A percentile compares a stretch with the other conserved stretches of the same genome.
These are phyloP conservation scores for Ogataea zsoltii DNA, from an alignment of 805 yeast species.

Conservation along the genomic window DNA sequence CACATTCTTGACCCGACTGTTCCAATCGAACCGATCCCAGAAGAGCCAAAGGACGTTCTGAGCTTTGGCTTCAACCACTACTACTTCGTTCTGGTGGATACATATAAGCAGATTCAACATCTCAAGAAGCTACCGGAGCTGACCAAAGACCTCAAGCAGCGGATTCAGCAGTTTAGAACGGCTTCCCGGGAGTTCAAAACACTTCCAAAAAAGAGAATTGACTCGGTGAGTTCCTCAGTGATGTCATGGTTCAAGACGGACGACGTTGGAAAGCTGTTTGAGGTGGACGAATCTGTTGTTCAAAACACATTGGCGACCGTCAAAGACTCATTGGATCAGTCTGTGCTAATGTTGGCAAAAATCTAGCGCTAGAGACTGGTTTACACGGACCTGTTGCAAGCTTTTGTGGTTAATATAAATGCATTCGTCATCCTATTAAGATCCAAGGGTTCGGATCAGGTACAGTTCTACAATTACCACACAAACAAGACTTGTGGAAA, in stretches of 20 bases:
- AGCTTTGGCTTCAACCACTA: slow-evolving; percentile 25
- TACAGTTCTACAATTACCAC: too few species aligned
- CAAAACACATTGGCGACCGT: slow-evolving; percentile 12
- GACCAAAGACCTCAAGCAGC: slow-evolving; percentile 1
- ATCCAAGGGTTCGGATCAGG: too few species aligned
- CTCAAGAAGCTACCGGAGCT: slow-evolving; percentile 2
- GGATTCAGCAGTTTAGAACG: slow-evolving; percentile 15
- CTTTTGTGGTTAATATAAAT: too few species aligned
- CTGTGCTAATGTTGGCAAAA: slow-evolving; percentile 17
- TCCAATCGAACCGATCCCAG: slow-evolving; percentile 8
- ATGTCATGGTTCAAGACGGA: slow-evolving; percentile 23
- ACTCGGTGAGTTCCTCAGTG: slow-evolving; percentile 6
- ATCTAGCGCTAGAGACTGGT: too few species aligned
- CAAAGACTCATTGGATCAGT: slow-evolving; percentile 13
- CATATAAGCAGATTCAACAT: slow-evolving; percentile 21
- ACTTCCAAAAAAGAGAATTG: slow-evolving; percentile 12
- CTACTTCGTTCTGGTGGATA: slow-evolving; percentile 24
- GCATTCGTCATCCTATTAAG: too few species aligned
- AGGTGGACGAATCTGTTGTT: slow-evolving; percentile 16
- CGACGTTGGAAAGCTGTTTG: slow-evolving; percentile 21
- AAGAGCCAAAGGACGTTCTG: slow-evolving; percentile 18
- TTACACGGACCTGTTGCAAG: too few species aligned
- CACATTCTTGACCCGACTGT: slow-evolving; percentile 10
- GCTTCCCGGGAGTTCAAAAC: slow-evolving; percentile 20
- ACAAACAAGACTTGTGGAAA: too few species aligned